Evolutionary conservation across 2,329 filamentous ascomycete genomes (phyloP), one percentile per base, ranked within the genome.

Genomic region (Moelleriella libera): DNA sequence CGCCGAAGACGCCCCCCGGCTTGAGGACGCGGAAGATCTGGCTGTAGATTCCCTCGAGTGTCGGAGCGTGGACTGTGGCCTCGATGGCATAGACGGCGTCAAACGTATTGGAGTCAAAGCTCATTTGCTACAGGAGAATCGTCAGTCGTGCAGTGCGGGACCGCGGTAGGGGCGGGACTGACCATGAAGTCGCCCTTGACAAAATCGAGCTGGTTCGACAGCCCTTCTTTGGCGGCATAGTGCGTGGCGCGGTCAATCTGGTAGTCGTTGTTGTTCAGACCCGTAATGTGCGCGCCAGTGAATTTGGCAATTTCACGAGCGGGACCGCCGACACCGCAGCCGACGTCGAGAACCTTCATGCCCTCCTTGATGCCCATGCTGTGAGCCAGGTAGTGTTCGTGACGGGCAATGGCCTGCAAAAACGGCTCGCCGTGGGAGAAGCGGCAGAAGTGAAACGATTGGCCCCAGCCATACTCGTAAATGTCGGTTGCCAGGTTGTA

Each of bases 201-300:
- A 59, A 88, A 97, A 53, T 75, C 76, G 55, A 95, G 71, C 70
- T 95, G 88, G 60, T 86, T 67, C 1, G 82, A 75, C 46, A 97
- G 72, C 46, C 83, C 82, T 68, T 94, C 87, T 67, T 88, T 87
- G 52, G 76, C 68, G 3, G 89, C 88, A 62, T 96, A 95, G 47
- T 76, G 73, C 11, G 81, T 88, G n/a, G 89, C 90, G 54, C 92
- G 86, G 63, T 96, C 80, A 55, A 97, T 95, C 71, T 97, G 92
- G 74, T 98, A 98, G 70, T 96, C 88, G 68, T 97, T 97, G 80
- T 96, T 97, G 80, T 97, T 98, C 64, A 97, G 70, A 42, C 92
- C 92, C 29, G 88, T 83, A 53, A 97, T 78, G 58, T 96, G 88
- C 57, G 80, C 84, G 51, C 86, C 90, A 9, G 87, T 84, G 70